Conservation (phyloP, 306 rosid genomes). For the Lathyrus oleraceus region DNA sequence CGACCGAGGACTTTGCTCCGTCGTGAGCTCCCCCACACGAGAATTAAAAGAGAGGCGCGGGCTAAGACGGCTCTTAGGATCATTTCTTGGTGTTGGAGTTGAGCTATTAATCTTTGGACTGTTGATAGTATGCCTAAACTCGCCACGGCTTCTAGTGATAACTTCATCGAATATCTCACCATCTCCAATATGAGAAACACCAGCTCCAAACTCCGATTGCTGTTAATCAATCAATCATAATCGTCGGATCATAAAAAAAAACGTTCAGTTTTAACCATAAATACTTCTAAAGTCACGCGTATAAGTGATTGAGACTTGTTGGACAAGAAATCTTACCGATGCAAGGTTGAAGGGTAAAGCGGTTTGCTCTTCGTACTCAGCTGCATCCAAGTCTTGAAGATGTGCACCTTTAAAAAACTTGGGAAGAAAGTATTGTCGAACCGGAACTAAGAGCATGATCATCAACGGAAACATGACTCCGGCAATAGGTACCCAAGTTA, state of each 20-base stretch:
- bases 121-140: conserved; percentile 72
- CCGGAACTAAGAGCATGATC: conserved; percentile 96
- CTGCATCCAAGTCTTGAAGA: conserved; percentile 97
- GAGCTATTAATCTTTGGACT: conserved; percentile 88
- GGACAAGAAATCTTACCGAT: conserved; percentile 50
- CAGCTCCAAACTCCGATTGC: conserved; percentile 77
- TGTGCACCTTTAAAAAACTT: conserved; percentile 88
- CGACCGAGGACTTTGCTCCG: conserved; percentile 69
- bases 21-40: conserved; percentile 54
- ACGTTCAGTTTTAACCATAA: background rate
- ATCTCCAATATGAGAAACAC: conserved; percentile 62
- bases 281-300: background rate
- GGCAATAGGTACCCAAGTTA: conserved; percentile 96
- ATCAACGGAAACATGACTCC: conserved; percentile 91
- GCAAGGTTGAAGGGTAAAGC: conserved; percentile 79
- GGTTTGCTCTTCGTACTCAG: conserved; percentile 86
- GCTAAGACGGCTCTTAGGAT: conserved; percentile 50
- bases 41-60: conserved; percentile 59
- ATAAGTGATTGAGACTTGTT: background rate
- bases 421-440: conserved; percentile 85
- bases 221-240: conserved; percentile 34
- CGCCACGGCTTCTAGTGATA: conserved; percentile 91
- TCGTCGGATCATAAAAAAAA: background rate
- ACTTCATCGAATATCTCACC: conserved; percentile 84
- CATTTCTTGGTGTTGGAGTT: conserved; percentile 63